phyloP scores from a whole-genome alignment of 495 filamentous ascomycete genomes.

The Chaetomium fimeti region DNA sequence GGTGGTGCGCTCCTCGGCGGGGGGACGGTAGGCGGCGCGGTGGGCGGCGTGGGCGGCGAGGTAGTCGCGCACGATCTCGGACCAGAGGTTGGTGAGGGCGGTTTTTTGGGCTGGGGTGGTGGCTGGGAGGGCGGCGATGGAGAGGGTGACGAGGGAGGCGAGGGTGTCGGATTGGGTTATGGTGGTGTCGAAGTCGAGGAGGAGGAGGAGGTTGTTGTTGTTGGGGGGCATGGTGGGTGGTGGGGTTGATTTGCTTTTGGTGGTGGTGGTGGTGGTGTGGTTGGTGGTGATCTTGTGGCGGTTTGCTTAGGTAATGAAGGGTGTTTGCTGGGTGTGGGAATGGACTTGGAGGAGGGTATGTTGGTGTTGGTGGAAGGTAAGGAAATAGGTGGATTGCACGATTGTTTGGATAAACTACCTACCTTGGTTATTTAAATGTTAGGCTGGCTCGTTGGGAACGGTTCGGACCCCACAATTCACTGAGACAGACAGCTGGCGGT shows the following conservation, averaged over 20 bases:
- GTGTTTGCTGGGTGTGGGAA: too few species aligned
- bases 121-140: conserved; percentile 8
- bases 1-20: conserved; percentile 18
- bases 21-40: conserved; percentile 33
- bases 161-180: conserved; percentile 44
- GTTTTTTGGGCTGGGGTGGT: too few species aligned
- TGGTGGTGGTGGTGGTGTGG: neutral
- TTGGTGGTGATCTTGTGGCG: too few species aligned
- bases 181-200: conserved; percentile 53
- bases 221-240: conserved; percentile 23
- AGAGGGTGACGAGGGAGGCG: conserved; percentile 24
- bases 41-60: conserved; percentile 38
- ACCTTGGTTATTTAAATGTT: neutral
- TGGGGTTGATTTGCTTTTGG: conserved; percentile 8
- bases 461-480: neutral
- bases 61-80: conserved; percentile 40
- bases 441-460: too few species aligned
- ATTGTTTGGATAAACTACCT: too few species aligned
- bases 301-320: too few species aligned
- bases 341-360: too few species aligned
- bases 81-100: conserved; percentile 30
- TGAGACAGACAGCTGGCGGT: neutral
- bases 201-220: conserved; percentile 44
- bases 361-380: too few species aligned
- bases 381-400: too few species aligned